phyloP scores from a whole-genome alignment of 345 rosid species.

The Gossypium rotundifolium region DNA sequence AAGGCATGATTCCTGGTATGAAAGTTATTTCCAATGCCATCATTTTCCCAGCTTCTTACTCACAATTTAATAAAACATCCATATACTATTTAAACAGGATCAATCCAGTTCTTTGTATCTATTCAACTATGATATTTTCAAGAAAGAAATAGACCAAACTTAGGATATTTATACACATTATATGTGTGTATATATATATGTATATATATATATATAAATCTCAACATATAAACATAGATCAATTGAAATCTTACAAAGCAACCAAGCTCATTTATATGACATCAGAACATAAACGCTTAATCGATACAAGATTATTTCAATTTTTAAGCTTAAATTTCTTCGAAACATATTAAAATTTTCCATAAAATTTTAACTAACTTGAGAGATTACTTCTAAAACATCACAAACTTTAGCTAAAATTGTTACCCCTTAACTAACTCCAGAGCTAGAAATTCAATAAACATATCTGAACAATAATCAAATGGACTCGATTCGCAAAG shows the following conservation, averaged over 20 bases:
- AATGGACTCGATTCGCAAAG: constrained; percentile 24
- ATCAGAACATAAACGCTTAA: neutral
- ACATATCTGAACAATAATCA: constrained; percentile 25
- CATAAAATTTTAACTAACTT: neutral
- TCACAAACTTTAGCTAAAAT: neutral
- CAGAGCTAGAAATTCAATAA: neutral
- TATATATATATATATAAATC: neutral
- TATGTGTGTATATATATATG: too few relatives aligned
- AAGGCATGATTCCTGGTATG: neutral
- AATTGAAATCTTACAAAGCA: neutral
- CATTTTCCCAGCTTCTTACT: neutral
- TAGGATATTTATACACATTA: too few relatives aligned
- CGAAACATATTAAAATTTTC: neutral
- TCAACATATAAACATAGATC: constrained; percentile 3
- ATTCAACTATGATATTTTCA: too few relatives aligned
- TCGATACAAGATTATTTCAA: neutral
- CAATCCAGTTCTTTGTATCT: too few relatives aligned
- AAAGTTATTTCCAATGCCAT: neutral
- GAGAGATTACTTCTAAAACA: neutral
- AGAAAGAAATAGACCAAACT: too few relatives aligned
- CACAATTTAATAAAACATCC: neutral
- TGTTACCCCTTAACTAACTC: too few relatives aligned
- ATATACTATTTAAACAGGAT: neutral
- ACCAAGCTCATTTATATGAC: neutral
- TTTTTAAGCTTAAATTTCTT: neutral